phyloP scores from a whole-genome alignment of 164 flowering plant species.

The Annona squamosa region DNA sequence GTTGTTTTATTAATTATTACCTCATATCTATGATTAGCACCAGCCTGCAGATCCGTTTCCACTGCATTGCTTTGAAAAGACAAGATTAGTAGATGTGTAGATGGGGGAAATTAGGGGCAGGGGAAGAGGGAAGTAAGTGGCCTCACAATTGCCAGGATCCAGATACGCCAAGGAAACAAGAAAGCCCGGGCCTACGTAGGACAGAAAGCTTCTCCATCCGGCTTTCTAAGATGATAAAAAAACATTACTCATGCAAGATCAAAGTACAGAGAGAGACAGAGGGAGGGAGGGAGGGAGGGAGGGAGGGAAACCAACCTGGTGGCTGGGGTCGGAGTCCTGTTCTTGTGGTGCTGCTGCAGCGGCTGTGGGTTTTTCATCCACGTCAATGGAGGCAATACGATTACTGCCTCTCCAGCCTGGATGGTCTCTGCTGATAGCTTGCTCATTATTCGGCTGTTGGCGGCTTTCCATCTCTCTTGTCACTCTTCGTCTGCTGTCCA shows the following conservation, averaged over 20 bases:
- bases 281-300: slow-evolving; percentile 4
- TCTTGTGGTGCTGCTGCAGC: background rate
- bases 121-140: background rate
- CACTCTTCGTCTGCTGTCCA: background rate
- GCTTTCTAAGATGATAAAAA: slow-evolving; percentile 21
- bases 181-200: slow-evolving; percentile 72
- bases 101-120: background rate
- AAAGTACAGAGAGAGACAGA: background rate
- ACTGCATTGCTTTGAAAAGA: slow-evolving; percentile 31
- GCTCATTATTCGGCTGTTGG: background rate
- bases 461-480: slow-evolving; percentile 7
- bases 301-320: slow-evolving; percentile 8
- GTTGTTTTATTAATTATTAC: slow-evolving; percentile 18
- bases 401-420: slow-evolving; percentile 26
- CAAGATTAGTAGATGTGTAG: background rate
- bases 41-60: slow-evolving; percentile 82
- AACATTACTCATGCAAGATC: background rate
- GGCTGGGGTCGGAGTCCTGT: background rate
- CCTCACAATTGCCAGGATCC: slow-evolving; percentile 71
- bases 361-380: slow-evolving; percentile 10
- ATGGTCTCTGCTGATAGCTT: slow-evolving; percentile 9
- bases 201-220: slow-evolving; percentile 51
- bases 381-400: slow-evolving; percentile 30
- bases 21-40: slow-evolving; percentile 65
- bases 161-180: slow-evolving; percentile 72